A percentile compares a stretch with the other conserved stretches of the same genome.
Evolutionary conservation across 139 green algal genomes (phyloP).

Genomic region (Haematococcus lacustris): DNA sequence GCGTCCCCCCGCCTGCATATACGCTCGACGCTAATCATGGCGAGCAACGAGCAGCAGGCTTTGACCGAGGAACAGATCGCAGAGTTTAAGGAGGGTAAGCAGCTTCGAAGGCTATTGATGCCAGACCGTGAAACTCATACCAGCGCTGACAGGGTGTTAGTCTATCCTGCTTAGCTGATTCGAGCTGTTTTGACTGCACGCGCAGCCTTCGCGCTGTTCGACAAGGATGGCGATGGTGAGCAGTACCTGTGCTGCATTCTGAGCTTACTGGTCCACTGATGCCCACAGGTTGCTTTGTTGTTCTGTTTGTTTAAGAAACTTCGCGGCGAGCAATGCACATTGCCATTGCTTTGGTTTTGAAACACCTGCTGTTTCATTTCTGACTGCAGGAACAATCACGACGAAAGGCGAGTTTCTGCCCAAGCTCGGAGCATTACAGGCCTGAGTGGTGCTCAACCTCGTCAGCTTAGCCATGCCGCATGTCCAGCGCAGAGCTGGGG

Average conservation of each 20-base stretch:
- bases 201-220: conserved; percentile 79
- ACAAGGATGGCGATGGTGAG: conserved; percentile 87
- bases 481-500: conserved; percentile 71
- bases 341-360: not conserved
- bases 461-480: not conserved
- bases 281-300: no score
- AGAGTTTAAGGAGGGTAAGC: conserved; percentile 36
- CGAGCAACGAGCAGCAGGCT: no score
- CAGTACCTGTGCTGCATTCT: not conserved
- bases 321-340: no score
- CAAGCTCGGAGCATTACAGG: not conserved
- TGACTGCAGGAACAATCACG: conserved; percentile 80
- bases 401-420: conserved; percentile 52
- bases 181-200: no score
- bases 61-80: conserved; percentile 44
- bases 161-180: no score
- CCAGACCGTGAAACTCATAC: no score
- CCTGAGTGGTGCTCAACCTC: not conserved
- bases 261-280: not conserved
- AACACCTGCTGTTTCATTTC: not conserved
- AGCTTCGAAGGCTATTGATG: conserved; percentile 4
- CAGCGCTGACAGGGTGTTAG: no score
- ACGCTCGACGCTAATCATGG: no score
- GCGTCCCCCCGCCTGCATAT: no score
- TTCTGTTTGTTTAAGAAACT: no score